A percentile compares a stretch with the other conserved stretches of the same genome.
These are phyloP conservation scores for Paraconiothyrium brasiliense DNA, from an alignment of 2,329 filamentous ascomycete genomes.

Conservation along the genomic window DNA sequence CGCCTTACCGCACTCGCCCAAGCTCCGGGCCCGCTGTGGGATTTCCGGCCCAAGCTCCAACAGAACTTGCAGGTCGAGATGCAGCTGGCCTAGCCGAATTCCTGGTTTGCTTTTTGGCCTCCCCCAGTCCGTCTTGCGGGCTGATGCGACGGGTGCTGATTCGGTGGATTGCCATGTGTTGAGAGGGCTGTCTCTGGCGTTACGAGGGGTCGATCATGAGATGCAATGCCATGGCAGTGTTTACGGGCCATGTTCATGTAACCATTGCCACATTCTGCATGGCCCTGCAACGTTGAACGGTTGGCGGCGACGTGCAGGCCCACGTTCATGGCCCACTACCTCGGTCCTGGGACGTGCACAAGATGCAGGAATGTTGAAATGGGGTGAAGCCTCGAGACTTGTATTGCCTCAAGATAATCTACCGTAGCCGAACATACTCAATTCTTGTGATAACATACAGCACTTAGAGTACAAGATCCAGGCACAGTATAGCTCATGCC, in stretches of 20 bases:
- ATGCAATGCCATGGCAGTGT: not conserved
- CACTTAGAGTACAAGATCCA: no score
- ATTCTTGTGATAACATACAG: no score
- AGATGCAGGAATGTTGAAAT: no score
- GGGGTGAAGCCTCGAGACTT: no score
- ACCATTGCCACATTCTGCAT: no score
- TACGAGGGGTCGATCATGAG: constrained; percentile 7
- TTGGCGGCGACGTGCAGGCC: no score
- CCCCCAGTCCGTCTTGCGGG: constrained; percentile 1
- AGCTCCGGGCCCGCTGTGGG: not conserved
- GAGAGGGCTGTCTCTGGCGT: not conserved
- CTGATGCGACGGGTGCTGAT: not conserved
- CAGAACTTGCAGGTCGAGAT: constrained; percentile 28
- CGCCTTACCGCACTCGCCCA: not conserved
- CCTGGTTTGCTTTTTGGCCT: constrained; percentile 34
- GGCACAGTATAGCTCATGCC: no score
- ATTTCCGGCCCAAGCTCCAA: constrained; percentile 13
- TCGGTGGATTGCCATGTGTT: not conserved
- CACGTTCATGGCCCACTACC: no score
- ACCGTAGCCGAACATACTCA: no score
- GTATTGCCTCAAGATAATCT: no score
- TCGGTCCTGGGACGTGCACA: no score
- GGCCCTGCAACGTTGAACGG: no score
- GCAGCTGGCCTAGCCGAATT: constrained; percentile 34
- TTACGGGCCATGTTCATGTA: not conserved